Evolutionary conservation across 2,329 filamentous ascomycete genomes (phyloP).

Genomic region (Pestalotiopsis sp.): DNA sequence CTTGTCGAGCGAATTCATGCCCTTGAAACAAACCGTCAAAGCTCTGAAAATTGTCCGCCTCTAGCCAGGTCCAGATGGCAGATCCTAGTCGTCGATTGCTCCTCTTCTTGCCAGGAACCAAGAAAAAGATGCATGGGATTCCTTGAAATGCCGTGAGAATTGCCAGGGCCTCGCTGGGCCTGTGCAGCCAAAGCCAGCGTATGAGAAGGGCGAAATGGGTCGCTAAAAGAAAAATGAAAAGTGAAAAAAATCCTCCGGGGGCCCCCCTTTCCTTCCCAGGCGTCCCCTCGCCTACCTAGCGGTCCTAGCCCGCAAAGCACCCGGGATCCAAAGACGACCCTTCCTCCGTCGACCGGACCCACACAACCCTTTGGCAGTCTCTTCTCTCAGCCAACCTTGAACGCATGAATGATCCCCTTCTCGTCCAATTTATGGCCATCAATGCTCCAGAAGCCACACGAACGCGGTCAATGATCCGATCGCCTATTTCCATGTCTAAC

Average conservation of each 20-base stretch:
- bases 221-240: not conserved
- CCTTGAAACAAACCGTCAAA: not conserved
- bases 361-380: not conserved
- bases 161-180: not conserved
- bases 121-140: not conserved
- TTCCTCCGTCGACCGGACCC: not conserved
- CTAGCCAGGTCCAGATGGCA: not conserved
- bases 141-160: not conserved
- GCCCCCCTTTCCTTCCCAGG: not conserved
- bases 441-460: not conserved
- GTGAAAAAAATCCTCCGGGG: not conserved
- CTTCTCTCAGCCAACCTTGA: not conserved
- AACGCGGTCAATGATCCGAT: not conserved
- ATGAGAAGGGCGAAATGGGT: not conserved
- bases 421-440: not conserved
- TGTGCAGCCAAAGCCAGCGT: not conserved
- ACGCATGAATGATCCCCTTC: conserved; percentile 10
- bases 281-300: not conserved
- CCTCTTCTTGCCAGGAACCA: not conserved
- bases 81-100: not conserved
- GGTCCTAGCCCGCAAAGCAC: not conserved
- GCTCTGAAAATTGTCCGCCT: not conserved
- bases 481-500: not conserved
- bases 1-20: not conserved
- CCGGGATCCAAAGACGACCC: not conserved